phyloP scores from a whole-genome alignment of 169 alveolate species.

The Plasmodium vinckei region DNA sequence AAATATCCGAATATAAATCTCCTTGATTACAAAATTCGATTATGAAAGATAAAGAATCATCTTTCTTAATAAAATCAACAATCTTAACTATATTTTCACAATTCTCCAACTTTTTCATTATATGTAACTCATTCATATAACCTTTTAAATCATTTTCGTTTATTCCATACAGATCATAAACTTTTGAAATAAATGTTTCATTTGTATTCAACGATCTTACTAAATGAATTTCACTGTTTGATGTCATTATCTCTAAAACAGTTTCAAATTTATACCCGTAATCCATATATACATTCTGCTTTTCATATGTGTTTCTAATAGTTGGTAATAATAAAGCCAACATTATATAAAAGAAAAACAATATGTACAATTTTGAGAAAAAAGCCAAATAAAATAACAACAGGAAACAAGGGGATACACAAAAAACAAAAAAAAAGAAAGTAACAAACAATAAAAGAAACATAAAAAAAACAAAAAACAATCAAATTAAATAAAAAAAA shows the following conservation, averaged over 20 bases:
- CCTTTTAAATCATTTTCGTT: slow-evolving; percentile 47
- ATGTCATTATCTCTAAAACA: slow-evolving; percentile 46
- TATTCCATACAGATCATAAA: slow-evolving; percentile 59
- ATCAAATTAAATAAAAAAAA: slow-evolving; percentile 3
- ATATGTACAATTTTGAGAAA: slow-evolving; percentile 14
- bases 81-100: slow-evolving; percentile 68
- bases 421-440: slow-evolving; percentile 24
- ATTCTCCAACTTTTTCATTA: slow-evolving; percentile 52
- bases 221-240: slow-evolving; percentile 67
- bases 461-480: slow-evolving; percentile 20
- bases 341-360: slow-evolving; percentile 47
- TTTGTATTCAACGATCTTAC: slow-evolving; percentile 35
- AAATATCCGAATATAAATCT: slow-evolving; percentile 61
- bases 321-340: slow-evolving; percentile 56
- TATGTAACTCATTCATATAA: slow-evolving; percentile 61
- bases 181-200: slow-evolving; percentile 66
- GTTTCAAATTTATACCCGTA: slow-evolving; percentile 66
- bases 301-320: slow-evolving; percentile 18
- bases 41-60: slow-evolving; percentile 49
- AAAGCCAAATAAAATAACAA: slow-evolving; percentile 3
- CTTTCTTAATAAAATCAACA: slow-evolving; percentile 42
- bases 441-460: slow-evolving; percentile 4
- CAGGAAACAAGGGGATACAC: neutral
- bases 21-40: slow-evolving; percentile 67
- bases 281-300: slow-evolving; percentile 35